Evolutionary conservation across 352 stramenopile species (phyloP), one percentile per base, ranked within the genome.

Genomic region (Albugo candida): DNA sequence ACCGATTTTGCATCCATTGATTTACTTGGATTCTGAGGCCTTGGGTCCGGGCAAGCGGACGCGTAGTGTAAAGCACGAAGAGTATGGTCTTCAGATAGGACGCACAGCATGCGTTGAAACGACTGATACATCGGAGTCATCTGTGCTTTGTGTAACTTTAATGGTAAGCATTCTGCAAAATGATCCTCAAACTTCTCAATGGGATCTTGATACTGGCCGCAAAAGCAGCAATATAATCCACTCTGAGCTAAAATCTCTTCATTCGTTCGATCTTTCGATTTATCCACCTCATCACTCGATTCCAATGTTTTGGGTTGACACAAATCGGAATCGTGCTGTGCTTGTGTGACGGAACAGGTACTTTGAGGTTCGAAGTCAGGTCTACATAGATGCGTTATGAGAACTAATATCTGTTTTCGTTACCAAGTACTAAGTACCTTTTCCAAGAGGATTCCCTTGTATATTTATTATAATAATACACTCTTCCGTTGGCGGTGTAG

Each of bases 391-490:
- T 2, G 39, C 13, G 2, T 39, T 19, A 18, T 35, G 5, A 43
- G 10, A 5, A 19, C 8, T 18, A 31, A 18, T 8, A 31, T 31
- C 3, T 31, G 3, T 31, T 31, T 31, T 3, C 3, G 3, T 10
- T 3, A 10, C 24, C 24, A 31, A 31, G 3, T 8, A 31, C 8
- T 8, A 3, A 43, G 8, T 49, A 89, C 77, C 65, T 83, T 39
- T 68, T 86, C 78, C 78, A 91, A 10, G 75, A 86, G 10, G 78
- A 87, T 55, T 91, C 78, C 40, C 78, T 67, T 2, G 78, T 87
- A 36, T 71, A 67, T 17, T 75, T 70, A 39, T 91, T 91, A 67
- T 91, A 91, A 63, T 87, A 91, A 55, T 91, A 91, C 0, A 86
- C 76, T n/a, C 74, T 67, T 1, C 78, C 78, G 56, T 87, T 84